Conservation (phyloP, 2,329 filamentous ascomycete species). For the Cladosporium velox region DNA sequence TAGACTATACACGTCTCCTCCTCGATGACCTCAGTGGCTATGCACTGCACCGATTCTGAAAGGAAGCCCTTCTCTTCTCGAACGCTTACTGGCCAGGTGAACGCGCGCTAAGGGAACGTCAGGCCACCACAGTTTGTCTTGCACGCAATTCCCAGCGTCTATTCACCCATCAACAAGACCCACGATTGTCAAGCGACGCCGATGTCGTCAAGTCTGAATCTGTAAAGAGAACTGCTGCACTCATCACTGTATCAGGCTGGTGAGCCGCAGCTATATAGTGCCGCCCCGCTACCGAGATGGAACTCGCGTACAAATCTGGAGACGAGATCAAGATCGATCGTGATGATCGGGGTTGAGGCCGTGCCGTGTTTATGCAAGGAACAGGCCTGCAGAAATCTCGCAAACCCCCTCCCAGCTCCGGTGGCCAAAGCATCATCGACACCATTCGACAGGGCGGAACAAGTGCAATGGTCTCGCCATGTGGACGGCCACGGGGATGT, state of each 20-base stretch:
- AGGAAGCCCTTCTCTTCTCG: not conserved
- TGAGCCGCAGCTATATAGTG: not conserved
- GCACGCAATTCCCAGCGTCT: not conserved
- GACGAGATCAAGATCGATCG: slow-evolving; percentile 19
- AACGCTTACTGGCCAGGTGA: not conserved
- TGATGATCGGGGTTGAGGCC: not conserved
- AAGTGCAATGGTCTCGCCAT: slow-evolving; percentile 11
- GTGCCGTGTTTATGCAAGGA: slow-evolving; percentile 19
- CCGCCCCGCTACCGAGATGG: slow-evolving; percentile 4
- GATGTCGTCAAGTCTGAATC: not conserved
- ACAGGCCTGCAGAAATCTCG: slow-evolving; percentile 11
- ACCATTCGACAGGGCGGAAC: slow-evolving; percentile 2
- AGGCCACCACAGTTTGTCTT: not conserved
- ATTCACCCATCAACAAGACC: not conserved
- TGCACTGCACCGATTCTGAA: not conserved
- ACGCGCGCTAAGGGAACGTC: not conserved
- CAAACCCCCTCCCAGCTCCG: slow-evolving; percentile 19
- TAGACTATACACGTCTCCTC: not conserved
- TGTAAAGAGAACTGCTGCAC: not conserved
- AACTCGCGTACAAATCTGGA: not conserved
- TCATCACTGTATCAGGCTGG: not conserved
- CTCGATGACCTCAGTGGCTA: not conserved
- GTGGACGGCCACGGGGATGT: not conserved
- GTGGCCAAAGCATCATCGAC: slow-evolving; percentile 16
- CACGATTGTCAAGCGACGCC: not conserved